Evolutionary conservation across 23 red algal genomes (phyloP).

Genomic region (Chondrus crispus): DNA sequence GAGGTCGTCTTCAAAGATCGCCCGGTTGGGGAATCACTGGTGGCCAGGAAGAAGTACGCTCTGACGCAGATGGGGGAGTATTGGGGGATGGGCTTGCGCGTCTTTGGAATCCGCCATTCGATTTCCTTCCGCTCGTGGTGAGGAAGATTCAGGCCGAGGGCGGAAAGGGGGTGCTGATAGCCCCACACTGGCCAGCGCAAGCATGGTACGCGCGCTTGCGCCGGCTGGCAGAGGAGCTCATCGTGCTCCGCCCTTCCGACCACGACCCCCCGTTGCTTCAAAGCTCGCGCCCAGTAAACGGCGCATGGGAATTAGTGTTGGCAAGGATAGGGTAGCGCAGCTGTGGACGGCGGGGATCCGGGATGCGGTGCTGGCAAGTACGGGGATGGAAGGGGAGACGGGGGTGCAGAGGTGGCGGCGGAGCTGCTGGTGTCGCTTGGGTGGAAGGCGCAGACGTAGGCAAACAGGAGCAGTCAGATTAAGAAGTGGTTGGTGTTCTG

Average conservation of each 20-base stretch:
- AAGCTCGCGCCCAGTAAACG: background rate
- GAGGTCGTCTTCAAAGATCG: no score
- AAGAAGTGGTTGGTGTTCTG: slow-evolving; percentile 14
- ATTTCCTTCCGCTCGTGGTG: no score
- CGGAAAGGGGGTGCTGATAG: no score
- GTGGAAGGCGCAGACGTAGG: background rate
- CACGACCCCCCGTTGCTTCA: background rate
- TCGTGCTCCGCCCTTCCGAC: background rate
- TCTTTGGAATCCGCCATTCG: no score
- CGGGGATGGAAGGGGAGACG: background rate
- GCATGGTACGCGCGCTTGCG: no score
- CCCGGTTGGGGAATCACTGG: no score
- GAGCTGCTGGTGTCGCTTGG: background rate
- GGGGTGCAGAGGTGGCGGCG: background rate
- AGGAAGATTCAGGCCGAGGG: no score
- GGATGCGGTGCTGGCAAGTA: background rate
- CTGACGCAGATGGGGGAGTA: no score
- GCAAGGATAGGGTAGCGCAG: background rate
- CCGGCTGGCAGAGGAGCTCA: background rate
- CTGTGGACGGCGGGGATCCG: background rate
- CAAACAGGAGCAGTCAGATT: background rate
- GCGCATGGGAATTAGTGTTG: background rate
- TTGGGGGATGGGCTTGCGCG: no score
- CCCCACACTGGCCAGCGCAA: no score
- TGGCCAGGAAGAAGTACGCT: no score